These are phyloP conservation scores for Mucor sp. DNA, from an alignment of 371 early-diverging fungal genomes.

Conservation along the genomic window DNA sequence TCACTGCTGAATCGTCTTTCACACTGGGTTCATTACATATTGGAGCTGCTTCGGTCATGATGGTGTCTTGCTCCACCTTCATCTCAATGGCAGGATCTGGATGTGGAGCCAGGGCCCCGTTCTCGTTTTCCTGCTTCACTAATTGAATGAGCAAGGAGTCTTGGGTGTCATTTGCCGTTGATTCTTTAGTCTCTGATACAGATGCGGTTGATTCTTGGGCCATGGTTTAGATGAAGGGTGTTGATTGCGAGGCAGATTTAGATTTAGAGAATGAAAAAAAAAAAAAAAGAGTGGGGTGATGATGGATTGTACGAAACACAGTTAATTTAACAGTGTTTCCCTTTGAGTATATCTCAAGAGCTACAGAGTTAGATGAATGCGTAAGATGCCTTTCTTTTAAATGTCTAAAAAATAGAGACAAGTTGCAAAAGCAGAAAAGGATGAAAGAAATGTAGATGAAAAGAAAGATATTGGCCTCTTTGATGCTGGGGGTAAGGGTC, in stretches of 20 bases:
- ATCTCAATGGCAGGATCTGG: neutral
- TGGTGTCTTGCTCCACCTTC: neutral
- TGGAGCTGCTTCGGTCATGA: neutral
- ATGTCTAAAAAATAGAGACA: neutral
- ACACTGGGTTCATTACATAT: neutral
- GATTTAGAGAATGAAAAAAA: no score
- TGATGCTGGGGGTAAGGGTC: slow-evolving; percentile 11
- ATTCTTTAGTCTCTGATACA: neutral
- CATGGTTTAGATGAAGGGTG: neutral
- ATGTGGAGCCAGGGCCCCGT: neutral
- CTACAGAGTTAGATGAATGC: neutral
- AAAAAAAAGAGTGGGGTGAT: slow-evolving; percentile 8
- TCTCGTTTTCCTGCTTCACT: neutral
- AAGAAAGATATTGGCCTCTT: neutral
- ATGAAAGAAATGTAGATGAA: slow-evolving; percentile 1
- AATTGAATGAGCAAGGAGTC: neutral
- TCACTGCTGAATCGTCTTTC: neutral
- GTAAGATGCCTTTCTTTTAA: neutral
- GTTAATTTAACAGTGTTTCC: slow-evolving; percentile 8
- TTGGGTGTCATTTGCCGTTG: neutral
- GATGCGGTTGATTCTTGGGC: slow-evolving; percentile 1
- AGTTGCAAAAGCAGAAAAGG: neutral
- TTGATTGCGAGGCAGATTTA: no score
- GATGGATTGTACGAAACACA: neutral
- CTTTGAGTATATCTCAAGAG: slow-evolving; percentile 10